These are phyloP conservation scores for Fusarium sp. DNA, from an alignment of 2,329 filamentous ascomycete species.

Conservation along the genomic window DNA sequence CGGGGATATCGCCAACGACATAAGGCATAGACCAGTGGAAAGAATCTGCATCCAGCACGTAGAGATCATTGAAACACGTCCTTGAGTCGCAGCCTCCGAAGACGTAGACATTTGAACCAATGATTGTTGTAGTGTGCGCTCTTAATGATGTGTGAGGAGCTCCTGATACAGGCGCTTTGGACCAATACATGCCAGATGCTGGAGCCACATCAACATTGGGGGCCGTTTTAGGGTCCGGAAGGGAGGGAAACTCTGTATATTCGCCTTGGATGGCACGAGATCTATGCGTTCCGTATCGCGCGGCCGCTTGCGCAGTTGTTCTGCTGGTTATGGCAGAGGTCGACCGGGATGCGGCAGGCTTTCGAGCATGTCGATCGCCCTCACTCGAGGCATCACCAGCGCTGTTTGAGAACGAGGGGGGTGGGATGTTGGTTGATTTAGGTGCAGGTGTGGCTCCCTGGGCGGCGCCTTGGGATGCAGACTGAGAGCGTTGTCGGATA, in stretches of 20 bases:
- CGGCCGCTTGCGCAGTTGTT: constrained; percentile 37
- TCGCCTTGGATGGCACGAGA: constrained; percentile 50
- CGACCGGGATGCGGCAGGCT: constrained; percentile 59
- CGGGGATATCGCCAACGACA: constrained; percentile 70
- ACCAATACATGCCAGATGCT: constrained; percentile 78
- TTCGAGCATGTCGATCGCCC: constrained; percentile 44
- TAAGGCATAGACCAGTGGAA: constrained; percentile 75
- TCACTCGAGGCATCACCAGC: constrained; percentile 42
- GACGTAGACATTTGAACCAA: constrained; percentile 73
- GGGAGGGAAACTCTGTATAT: constrained; percentile 63
- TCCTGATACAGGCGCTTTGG: constrained; percentile 70
- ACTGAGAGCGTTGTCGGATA: constrained; percentile 64
- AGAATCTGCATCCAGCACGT: constrained; percentile 74
- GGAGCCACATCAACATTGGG: constrained; percentile 70
- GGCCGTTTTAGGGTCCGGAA: constrained; percentile 64
- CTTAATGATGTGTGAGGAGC: constrained; percentile 67
- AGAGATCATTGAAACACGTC: constrained; percentile 74
- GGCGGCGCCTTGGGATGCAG: constrained; percentile 51
- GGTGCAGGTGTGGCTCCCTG: constrained; percentile 42
- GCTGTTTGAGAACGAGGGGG: constrained; percentile 36
- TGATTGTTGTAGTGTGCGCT: constrained; percentile 72
- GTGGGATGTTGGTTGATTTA: constrained; percentile 43
- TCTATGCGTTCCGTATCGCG: constrained; percentile 25
- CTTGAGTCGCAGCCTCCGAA: constrained; percentile 74
- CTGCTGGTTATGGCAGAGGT: constrained; percentile 61